Percentiles rank a stretch among this genome's conserved stretches.
Evolutionary conservation across 1,139 yeast species (phyloP).

Genomic region (Debaryomycetaceae sp.): DNA sequence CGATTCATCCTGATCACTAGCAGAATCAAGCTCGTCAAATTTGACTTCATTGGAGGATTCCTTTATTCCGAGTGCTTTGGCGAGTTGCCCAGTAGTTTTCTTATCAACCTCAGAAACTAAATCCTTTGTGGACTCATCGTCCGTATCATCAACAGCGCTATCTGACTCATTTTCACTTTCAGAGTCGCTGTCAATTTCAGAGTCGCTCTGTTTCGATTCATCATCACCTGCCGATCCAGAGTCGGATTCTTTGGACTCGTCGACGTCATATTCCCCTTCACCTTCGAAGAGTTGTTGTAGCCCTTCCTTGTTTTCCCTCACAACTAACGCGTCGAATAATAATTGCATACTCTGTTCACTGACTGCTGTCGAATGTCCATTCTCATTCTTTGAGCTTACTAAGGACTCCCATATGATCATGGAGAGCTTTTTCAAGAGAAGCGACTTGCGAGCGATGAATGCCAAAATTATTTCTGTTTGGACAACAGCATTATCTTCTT

Average conservation of each 20-base stretch:
- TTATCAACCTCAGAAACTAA: slow-evolving; percentile 52
- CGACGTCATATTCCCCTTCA: slow-evolving; percentile 46
- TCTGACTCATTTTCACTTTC: slow-evolving; percentile 24
- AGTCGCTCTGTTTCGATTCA: slow-evolving; percentile 7
- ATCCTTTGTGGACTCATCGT: not conserved
- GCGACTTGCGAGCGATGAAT: slow-evolving; percentile 68
- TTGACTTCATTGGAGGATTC: slow-evolving; percentile 47
- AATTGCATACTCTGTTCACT: slow-evolving; percentile 51
- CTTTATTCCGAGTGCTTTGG: slow-evolving; percentile 74
- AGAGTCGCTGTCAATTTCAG: slow-evolving; percentile 22
- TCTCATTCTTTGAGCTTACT: slow-evolving; percentile 30
- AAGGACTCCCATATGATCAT: slow-evolving; percentile 71
- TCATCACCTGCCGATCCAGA: slow-evolving; percentile 33
- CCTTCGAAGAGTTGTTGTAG: slow-evolving; percentile 73
- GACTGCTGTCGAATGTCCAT: slow-evolving; percentile 25
- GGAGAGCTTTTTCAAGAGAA: slow-evolving; percentile 68
- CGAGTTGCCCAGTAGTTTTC: slow-evolving; percentile 68
- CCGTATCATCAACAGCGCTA: slow-evolving; percentile 19
- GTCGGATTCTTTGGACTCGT: slow-evolving; percentile 20
- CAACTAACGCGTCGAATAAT: slow-evolving; percentile 62
- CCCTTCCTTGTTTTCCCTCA: slow-evolving; percentile 82
- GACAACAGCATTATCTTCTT: slow-evolving; percentile 50
- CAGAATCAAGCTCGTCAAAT: slow-evolving; percentile 38
- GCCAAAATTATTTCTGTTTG: slow-evolving; percentile 79
- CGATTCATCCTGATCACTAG: slow-evolving; percentile 49